Evolutionary conservation across 768 basidiomycete species (phyloP).

Genomic region (Cubamyces sp.): DNA sequence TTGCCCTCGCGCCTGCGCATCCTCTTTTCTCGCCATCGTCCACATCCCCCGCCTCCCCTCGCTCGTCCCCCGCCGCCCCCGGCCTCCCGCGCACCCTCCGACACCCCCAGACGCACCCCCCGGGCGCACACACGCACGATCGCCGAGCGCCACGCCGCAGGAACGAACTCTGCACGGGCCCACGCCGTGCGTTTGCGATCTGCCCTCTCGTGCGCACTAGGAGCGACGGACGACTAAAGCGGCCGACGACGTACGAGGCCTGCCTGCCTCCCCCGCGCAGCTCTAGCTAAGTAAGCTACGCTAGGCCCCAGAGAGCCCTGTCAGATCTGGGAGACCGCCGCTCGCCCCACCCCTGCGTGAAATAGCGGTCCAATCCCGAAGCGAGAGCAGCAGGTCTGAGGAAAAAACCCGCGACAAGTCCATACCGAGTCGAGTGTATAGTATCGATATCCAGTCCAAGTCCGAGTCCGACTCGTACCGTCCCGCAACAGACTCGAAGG

Average conservation of each 20-base stretch:
- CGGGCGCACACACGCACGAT: background rate
- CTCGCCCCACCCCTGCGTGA: too few species aligned
- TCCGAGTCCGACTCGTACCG: too few species aligned
- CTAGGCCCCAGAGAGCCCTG: too few species aligned
- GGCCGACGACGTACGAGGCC: conserved; percentile 15
- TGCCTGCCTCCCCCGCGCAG: background rate
- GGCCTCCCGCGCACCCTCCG: background rate
- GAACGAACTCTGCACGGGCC: background rate
- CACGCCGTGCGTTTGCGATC: background rate
- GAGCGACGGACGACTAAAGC: conserved; percentile 18
- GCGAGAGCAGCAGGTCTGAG: too few species aligned
- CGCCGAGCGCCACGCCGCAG: background rate
- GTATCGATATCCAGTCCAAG: too few species aligned
- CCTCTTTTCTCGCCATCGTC: conserved; percentile 16
- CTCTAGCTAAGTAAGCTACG: too few species aligned
- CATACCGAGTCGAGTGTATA: too few species aligned
- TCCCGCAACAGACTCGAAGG: too few species aligned
- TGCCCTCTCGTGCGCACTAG: conserved; percentile 15
- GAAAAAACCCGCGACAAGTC: too few species aligned
- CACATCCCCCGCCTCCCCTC: background rate
- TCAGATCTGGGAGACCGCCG: too few species aligned
- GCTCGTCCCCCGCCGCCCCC: background rate
- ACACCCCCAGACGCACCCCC: background rate
- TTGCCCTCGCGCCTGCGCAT: conserved; percentile 10
- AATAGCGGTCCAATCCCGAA: too few species aligned